Evolutionary conservation across 2,329 filamentous ascomycete genomes (phyloP), one percentile per base, ranked within the genome.

Genomic region (Knufia petricola): DNA sequence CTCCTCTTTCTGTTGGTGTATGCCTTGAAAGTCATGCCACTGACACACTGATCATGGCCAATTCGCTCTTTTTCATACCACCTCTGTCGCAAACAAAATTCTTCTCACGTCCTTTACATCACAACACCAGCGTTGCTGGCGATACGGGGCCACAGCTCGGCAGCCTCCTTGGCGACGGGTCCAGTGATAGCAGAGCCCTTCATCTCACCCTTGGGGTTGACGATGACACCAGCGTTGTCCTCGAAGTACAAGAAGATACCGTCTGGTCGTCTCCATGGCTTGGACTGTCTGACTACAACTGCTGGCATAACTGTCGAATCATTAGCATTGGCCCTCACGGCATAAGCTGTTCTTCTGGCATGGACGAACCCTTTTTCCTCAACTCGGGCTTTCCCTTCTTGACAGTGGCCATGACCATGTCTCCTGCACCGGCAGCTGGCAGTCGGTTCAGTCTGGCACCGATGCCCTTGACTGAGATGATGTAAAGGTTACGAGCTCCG

Each of bases 321-420:
- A 17, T 47, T 39, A 47, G 44, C 23, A 36, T 7, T 28, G 23
- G 13, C 32, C 19, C n/a, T n/a, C n/a, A n/a, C n/a, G n/a, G 9
- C 30, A n/a, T 44, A 12, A 30, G 9, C 26, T 20, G 15, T 8
- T n/a, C n/a, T n/a, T 4, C 2, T 39, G 26, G 20, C 19, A 10
- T 39, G 20, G 10, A 37, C 55, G 23, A 53, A 60, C 58, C 58
- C 86, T 98, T 98, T 87, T 98, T 98, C 75, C 94, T 82, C 69
- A 98, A 79, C 77, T 98, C 94, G 59, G 94, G 94, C 87, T 98
- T 98, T 77, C 94, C 92, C 87, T 98, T 96, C 87, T 98, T 96
- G 77, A 96, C 92, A 62, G 92, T 96, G 61, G 90, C 90, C 89
- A 98, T 96, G 70, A 96, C 92, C 92, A 96, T 96, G 80, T 96